Base-by-base conservation (phyloP, 139 green algal genomes). In the Diplosphaera chodatii region DNA sequence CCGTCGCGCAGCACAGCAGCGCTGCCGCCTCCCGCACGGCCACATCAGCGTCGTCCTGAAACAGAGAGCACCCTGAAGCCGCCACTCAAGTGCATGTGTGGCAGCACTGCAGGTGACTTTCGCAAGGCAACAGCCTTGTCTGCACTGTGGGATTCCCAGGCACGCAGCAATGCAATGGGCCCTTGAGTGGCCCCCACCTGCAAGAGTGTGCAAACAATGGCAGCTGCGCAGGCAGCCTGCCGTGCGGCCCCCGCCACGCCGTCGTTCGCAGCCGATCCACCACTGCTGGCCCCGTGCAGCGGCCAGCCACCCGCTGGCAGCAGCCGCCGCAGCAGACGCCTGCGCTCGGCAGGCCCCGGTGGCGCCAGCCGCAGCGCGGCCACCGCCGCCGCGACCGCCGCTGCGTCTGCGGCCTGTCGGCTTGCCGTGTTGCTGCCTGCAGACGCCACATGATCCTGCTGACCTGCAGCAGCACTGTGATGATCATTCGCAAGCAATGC, bases 271-370 rank as follows among this genome's bases (percentile, higher is more conserved):
- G 37, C 37, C 6, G 37, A 6, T 20, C 32, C 55, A 65, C n/a
- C 56, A 23, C 16, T 27, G 22, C 32, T 29, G 10, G 71, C 22
- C n/a, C 40, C 34, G 29, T n/a, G 22, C 68, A 68, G 74, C 16
- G 70, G 22, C 77, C 41, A 55, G 72, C 63, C 63, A 28, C 30
- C n/a, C 15, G 30, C 23, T 3, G 77, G 77, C 63, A 83, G 56
- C 48, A 85, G 71, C 65, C 59, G 55, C 28, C 29, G 30, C 63
- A 80, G 67, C 31, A 74, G n/a, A 6, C 55, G 56, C 30, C 59
- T 6, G 21, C 55, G 27, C 40, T 76, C 68, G 29, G 62, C 16
- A 25, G 48, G 16, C 2, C 59, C 31, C 30, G 32, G 31, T 76
- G 41, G 55, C 68, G 56, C n/a, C 23, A 34, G 40, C 48, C 64